Evolutionary conservation across 2,329 filamentous ascomycete genomes (phyloP), one percentile per base, ranked within the genome.

Genomic region (Penicillium carneum): DNA sequence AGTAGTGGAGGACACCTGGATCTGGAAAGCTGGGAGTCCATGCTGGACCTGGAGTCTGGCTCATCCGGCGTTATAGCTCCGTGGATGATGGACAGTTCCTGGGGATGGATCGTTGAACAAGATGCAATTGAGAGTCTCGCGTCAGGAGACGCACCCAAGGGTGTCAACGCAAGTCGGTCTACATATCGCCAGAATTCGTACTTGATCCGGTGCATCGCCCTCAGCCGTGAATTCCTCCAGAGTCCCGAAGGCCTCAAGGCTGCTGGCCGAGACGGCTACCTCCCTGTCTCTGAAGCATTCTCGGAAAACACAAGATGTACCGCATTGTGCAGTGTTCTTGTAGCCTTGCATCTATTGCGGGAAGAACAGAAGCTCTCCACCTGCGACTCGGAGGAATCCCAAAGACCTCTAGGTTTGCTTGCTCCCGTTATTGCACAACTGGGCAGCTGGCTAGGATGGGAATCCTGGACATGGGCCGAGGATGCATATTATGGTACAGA

Each of bases 291-390:
- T 34, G 75, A 71, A 64, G 78, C 84, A 53, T 84, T 82, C 57
- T 80, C 84, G 39, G 79, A 80, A 53, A 85, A 86, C 59, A 82
- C 83, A 51, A 84, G 87, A 45, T 83, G 85, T 58, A 88, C 87
- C 57, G 83, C 90, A 36, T 80, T 89, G 73, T 86, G 91, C 71
- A 83, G 90, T 53, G 84, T 94, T 39, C 81, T 96, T 65, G 81
- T 88, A 41, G 90, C 87, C 0, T 81, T 99, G 12, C 95, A 99
- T 78, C 82, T 98, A 3, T 81, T 96, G n/a, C 84, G 90, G 0
- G 94, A 99, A 75, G 95, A 99, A 74, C 84, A 90, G 64, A 98
- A 96, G 73, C 84, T 99, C 1, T 87, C 91, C 63, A 85, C 88
- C 3, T 79, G 82, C 57, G 81, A 82, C 46, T 77, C 79, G n/a